Base-by-base conservation (phyloP, 345 rosid genomes). In the Pugionium cornutum region DNA sequence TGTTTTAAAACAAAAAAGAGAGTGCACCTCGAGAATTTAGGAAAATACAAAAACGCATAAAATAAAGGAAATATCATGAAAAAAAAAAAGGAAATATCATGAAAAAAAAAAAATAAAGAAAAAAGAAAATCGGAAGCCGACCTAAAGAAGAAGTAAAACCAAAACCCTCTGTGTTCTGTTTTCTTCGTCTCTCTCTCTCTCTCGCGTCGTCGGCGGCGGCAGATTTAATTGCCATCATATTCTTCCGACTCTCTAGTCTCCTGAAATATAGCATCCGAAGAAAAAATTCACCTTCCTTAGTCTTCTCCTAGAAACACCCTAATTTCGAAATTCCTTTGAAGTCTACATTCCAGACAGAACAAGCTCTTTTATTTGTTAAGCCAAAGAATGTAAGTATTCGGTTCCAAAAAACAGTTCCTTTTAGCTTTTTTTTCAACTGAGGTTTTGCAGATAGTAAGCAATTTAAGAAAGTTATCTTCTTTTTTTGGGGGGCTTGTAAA, bases 341-440 rank as follows among this genome's bases (percentile, higher is more conserved):
- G 10, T 62, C 4, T 25, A 56, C 70, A n/a, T 33, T 57, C 6
- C 32, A 18, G 18, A 18, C 53, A 64, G 4, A 30, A 57, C 35
- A 7, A 72, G 41, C 70, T 49, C 53, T 35, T 55, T 59, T 27
- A 4, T 53, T 52, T 18, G 39, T 3, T 42, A 72, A 34, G 11
- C 29, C 18, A 56, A 65, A 58, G 0, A n/a, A 72, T 72, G 76
- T 65, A 66, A 66, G 76, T 65, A n/a, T 41, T 41, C 9, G n/a
- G 1, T 62, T 36, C 18, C 10, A 34, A 10, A 5, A 43, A 43
- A 29, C 55, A 25, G 34, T 39, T 46, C 0, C 18, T 46, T 2
- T 35, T 2, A 8, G 6, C 5, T 33, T 34, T 11, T 31, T 7
- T 18, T 18, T 18, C 6, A 35, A 7, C 41, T 26, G 43, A 60